Conservation (phyloP, 2,329 filamentous ascomycete species). For the Penicillium sumatraense region DNA sequence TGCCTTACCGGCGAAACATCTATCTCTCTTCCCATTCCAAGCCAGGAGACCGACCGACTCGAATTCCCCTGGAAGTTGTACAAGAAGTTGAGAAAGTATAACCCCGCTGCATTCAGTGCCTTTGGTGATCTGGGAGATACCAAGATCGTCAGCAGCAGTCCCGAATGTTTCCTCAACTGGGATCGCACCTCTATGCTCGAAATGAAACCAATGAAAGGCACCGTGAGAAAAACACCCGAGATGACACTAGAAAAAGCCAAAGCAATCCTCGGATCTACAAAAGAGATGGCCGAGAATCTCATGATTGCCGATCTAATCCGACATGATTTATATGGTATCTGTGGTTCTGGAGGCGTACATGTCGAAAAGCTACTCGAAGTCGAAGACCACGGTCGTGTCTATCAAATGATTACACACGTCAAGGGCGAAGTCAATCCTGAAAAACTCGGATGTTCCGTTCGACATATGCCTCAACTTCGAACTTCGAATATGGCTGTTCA, state of each 20-base stretch:
- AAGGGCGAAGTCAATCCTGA: slow-evolving; percentile 60
- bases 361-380: slow-evolving; percentile 82
- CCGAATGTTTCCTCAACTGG: slow-evolving; percentile 85
- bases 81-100: slow-evolving; percentile 68
- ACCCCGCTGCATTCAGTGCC: slow-evolving; percentile 84
- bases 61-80: slow-evolving; percentile 71
- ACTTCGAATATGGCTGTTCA: slow-evolving; percentile 41
- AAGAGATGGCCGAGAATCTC: slow-evolving; percentile 93
- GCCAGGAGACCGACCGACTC: slow-evolving; percentile 27
- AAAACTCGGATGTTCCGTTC: slow-evolving; percentile 36
- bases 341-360: slow-evolving; percentile 71
- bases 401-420: slow-evolving; percentile 87
- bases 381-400: slow-evolving; percentile 89
- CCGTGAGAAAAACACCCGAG: slow-evolving; percentile 74
- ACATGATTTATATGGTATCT: slow-evolving; percentile 87
- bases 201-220: slow-evolving; percentile 96
- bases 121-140: slow-evolving; percentile 72
- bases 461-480: slow-evolving; percentile 34
- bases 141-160: slow-evolving; percentile 80
- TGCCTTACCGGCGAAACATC: slow-evolving; percentile 78
- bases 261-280: slow-evolving; percentile 74
- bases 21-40: slow-evolving; percentile 52
- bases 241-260: slow-evolving; percentile 75
- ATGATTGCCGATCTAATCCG: slow-evolving; percentile 99
- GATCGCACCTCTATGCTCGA: slow-evolving; percentile 51